These are phyloP conservation scores for Populus tremula DNA, from an alignment of 345 rosid genomes.

Conservation along the genomic window DNA sequence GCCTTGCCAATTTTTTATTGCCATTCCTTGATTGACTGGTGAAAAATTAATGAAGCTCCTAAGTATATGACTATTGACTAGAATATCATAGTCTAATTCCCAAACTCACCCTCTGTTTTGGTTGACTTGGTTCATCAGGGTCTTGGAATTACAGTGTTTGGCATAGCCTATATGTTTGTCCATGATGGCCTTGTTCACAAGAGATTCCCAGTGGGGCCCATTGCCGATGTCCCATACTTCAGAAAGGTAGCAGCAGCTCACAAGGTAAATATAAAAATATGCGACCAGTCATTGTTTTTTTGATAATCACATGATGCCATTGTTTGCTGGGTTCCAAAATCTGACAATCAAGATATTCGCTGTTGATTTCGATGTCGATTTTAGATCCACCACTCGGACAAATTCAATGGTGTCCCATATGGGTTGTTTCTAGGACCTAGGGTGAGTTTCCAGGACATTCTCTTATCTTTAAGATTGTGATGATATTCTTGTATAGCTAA, in stretches of 20 bases:
- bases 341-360: background rate
- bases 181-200: slow-evolving; percentile 74
- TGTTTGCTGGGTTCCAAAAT: background rate
- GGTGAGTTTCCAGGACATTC: slow-evolving; percentile 17
- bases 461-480: background rate
- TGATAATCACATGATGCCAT: background rate
- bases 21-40: background rate
- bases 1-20: no score
- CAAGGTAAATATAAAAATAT: slow-evolving; percentile 33
- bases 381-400: slow-evolving; percentile 61
- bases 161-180: slow-evolving; percentile 75
- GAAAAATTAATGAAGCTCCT: background rate
- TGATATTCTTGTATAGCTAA: no score
- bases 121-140: slow-evolving; percentile 36
- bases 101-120: background rate
- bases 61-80: background rate
- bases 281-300: background rate
- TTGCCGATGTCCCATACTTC: slow-evolving; percentile 59
- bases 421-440: slow-evolving; percentile 64
- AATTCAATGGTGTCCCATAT: slow-evolving; percentile 59
- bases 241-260: slow-evolving; percentile 63
- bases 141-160: slow-evolving; percentile 60
- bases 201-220: slow-evolving; percentile 68
- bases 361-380: background rate
- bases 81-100: background rate